Percentiles rank a stretch among this genome's conserved stretches.
Evolutionary conservation across 306 rosid species (phyloP).

Genomic region (Rosa chinensis): DNA sequence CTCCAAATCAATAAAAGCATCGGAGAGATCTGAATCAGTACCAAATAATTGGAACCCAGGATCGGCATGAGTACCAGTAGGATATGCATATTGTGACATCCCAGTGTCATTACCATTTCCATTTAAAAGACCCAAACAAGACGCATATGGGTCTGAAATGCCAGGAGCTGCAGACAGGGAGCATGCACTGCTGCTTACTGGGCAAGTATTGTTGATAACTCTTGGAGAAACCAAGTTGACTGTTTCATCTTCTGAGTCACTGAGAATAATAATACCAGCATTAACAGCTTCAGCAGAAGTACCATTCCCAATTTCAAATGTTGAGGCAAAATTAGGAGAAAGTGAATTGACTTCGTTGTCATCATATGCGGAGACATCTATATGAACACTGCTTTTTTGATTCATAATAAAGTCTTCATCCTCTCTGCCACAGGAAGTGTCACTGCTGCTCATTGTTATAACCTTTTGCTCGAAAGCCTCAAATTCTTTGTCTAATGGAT

Average conservation of each 20-base stretch:
- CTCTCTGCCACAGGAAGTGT: conserved; percentile 11
- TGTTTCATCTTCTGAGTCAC: conserved; percentile 26
- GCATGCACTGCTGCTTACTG: neutral
- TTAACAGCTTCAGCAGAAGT: conserved; percentile 11
- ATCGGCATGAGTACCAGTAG: conserved; percentile 1
- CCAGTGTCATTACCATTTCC: conserved; percentile 7
- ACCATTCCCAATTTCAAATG: conserved; percentile 3
- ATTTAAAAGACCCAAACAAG: conserved; percentile 19
- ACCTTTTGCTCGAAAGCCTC: conserved; percentile 13
- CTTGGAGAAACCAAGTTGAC: conserved; percentile 14
- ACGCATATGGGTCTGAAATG: conserved; percentile 9
- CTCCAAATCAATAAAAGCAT: conserved; percentile 28
- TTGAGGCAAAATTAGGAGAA: neutral
- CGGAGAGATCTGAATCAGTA: conserved; percentile 16
- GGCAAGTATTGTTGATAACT: conserved; percentile 6
- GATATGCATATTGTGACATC: conserved; percentile 13
- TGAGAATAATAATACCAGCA: conserved; percentile 18
- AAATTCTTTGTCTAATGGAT: neutral
- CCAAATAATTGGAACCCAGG: conserved; percentile 21
- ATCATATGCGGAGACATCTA: conserved; percentile 8
- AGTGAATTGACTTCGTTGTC: conserved; percentile 17
- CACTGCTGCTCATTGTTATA: conserved; percentile 28
- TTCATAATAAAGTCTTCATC: conserved; percentile 5
- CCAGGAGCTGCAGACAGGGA: conserved; percentile 12
- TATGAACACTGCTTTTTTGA: neutral